Base-by-base conservation (phyloP, 768 basidiomycete genomes). In the Trichaptum fuscoviolaceum region DNA sequence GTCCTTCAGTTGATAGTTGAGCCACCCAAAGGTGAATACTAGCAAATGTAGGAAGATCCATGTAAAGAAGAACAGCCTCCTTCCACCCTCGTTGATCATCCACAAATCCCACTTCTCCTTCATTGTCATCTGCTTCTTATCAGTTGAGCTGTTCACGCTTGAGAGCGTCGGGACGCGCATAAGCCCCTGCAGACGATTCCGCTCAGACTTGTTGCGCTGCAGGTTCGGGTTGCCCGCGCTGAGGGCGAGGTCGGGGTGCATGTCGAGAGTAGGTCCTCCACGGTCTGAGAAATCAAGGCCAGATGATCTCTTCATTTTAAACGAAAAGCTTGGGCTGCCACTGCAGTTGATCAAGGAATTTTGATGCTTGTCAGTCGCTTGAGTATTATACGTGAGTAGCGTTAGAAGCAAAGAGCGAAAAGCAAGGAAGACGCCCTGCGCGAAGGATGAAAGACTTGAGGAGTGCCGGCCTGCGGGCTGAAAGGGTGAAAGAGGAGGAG, bases 41-140 rank as follows among this genome's bases (percentile, higher is more conserved):
- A 96, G 77, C 52, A 88, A 67, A 69, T 98, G 95, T 35, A 96
- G 83, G 75, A 93, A 78, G 63, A 96, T 79, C 87, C 91, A 97
- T 68, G 87, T 76, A 65, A 78, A 83, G 78, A 96, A 93, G 81
- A 95, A 93, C 52, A 96, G 70, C 64, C 85, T 82, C 58, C 84
- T 83, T 17, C 90, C 87, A 72, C 95, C 95, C 73, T 96, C 95
- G 74, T 96, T 95, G 75, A 95, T 93, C 90, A 94, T 91, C 95
- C 95, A 96, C n/a, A 87, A 71, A 70, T 83, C 81, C 71, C 85
- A 82, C 70, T 76, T 84, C 71, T 87, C 82, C 58, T 72, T 71
- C 60, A 78, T 73, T 2, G 81, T 79, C 64, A 71, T 76, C 35
- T 83, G 79, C 60, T 75, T 71, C 67, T 80, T 80, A 0, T 74